Evolutionary conservation across 2,329 filamentous ascomycete species (phyloP).

Genomic region (Scopulariopsis brevicaulis): DNA sequence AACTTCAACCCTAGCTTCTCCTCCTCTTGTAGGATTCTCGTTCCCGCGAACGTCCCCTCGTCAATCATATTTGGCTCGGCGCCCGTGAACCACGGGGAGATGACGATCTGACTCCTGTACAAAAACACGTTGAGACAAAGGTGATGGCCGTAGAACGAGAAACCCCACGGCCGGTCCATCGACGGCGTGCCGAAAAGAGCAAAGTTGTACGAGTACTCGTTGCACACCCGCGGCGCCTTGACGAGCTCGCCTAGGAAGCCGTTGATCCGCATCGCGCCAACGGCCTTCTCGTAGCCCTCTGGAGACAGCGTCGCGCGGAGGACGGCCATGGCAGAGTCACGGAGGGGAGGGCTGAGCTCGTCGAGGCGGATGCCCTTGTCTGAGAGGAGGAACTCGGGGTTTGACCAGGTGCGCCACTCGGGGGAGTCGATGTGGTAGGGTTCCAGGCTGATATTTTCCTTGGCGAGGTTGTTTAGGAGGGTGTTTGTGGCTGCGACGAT

Average conservation of each 20-base stretch:
- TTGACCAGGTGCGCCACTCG: conserved; percentile 61
- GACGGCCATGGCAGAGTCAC: conserved; percentile 40
- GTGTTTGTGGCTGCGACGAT: conserved; percentile 41
- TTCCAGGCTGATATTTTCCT: conserved; percentile 9
- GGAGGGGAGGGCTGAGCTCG: conserved; percentile 31
- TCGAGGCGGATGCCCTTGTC: conserved; percentile 62
- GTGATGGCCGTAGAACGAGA: conserved; percentile 69
- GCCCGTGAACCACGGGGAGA: conserved; percentile 68
- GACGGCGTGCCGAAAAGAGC: conserved; percentile 57
- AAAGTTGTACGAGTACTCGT: conserved; percentile 68
- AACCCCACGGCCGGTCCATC: conserved; percentile 52
- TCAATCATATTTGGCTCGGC: conserved; percentile 72
- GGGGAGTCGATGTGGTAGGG: conserved; percentile 55
- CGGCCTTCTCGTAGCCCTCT: conserved; percentile 60
- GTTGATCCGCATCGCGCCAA: conserved; percentile 62
- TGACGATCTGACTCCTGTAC: conserved; percentile 50
- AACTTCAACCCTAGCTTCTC: conserved; percentile 53
- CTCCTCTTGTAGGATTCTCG: conserved; percentile 53
- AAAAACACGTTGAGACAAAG: conserved; percentile 64
- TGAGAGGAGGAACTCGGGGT: conserved; percentile 62
- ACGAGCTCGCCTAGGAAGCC: conserved; percentile 63
- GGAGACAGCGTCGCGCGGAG: conserved; percentile 49
- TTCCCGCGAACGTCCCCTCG: conserved; percentile 48
- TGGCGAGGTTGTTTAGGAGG: conserved; percentile 32
- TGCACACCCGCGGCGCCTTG: conserved; percentile 50